Percentiles rank a stretch among this genome's conserved stretches.
These are phyloP conservation scores for Kwoniella sp. DNA, from an alignment of 768 basidiomycete species.

Conservation along the genomic window DNA sequence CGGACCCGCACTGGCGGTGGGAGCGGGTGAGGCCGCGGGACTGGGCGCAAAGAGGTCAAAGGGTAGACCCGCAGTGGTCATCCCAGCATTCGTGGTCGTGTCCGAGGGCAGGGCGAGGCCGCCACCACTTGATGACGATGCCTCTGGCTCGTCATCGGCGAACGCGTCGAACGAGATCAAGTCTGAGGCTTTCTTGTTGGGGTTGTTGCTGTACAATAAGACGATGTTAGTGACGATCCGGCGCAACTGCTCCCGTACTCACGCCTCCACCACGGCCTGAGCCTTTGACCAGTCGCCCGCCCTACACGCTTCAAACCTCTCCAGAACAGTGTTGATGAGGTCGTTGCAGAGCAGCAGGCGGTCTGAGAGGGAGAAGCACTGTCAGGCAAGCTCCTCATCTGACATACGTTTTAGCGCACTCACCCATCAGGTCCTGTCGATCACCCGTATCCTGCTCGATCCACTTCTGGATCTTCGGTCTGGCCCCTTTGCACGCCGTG, in stretches of 20 bases:
- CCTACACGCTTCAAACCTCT: constrained; percentile 88
- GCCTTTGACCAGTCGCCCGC: constrained; percentile 70
- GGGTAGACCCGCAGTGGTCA: constrained; percentile 13
- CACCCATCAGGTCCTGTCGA: constrained; percentile 76
- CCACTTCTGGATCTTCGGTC: constrained; percentile 97
- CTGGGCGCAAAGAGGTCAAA: constrained; percentile 10
- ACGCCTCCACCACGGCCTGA: constrained; percentile 52
- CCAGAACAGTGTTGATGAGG: constrained; percentile 87
- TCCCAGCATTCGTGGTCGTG: constrained; percentile 9
- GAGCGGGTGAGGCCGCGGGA: constrained; percentile 17
- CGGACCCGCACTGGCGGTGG: neutral
- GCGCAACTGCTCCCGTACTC: constrained; percentile 37
- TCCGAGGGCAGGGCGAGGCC: constrained; percentile 36
- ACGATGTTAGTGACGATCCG: neutral
- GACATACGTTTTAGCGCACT: constrained; percentile 44
- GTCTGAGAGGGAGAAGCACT: constrained; percentile 62
- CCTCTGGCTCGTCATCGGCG: constrained; percentile 44
- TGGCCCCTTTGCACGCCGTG: constrained; percentile 67
- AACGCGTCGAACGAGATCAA: constrained; percentile 52
- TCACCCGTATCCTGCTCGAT: constrained; percentile 63
- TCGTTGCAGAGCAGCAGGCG: constrained; percentile 95
- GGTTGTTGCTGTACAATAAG: constrained; percentile 34
- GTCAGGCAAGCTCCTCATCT: neutral
- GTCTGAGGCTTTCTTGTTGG: constrained; percentile 46
- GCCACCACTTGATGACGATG: constrained; percentile 17